Conservation (phyloP, 257 asterid genomes). For the Dorcoceras hygrometricum region DNA sequence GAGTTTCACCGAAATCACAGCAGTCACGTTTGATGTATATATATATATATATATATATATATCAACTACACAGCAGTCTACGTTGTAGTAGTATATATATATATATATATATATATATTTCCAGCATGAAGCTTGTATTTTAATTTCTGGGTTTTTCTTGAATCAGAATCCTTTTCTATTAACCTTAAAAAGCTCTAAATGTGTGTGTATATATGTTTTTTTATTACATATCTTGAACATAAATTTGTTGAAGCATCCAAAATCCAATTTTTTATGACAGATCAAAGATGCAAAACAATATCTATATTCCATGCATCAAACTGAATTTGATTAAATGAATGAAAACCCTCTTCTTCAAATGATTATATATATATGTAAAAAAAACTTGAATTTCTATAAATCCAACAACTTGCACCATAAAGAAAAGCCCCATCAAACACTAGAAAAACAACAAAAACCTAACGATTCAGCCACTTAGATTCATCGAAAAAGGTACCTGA, state of each 20-base stretch:
- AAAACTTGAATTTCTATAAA: too few species aligned
- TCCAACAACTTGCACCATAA: not conserved
- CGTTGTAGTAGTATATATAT: too few species aligned
- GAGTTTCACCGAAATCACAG: too few species aligned
- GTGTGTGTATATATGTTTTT: not conserved
- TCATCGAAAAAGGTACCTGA: conserved; percentile 45
- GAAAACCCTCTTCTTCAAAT: not conserved
- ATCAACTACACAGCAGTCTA: too few species aligned
- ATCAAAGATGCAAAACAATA: not conserved
- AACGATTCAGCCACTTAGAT: not conserved
- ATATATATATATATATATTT: too few species aligned
- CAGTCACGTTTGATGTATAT: too few species aligned
- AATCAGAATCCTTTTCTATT: not conserved
- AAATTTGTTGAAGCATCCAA: not conserved
- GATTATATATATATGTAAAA: too few species aligned
- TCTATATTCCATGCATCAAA: not conserved
- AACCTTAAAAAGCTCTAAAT: too few species aligned
- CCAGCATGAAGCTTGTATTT: too few species aligned
- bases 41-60: too few species aligned
- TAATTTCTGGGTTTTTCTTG: too few species aligned
- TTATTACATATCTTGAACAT: not conserved
- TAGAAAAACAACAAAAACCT: not conserved
- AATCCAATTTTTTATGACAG: not conserved
- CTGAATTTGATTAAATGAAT: not conserved
- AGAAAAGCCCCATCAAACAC: not conserved